These are phyloP conservation scores for Pseudovirgaria hyperparasitica DNA, from an alignment of 2,329 filamentous ascomycete species.

Conservation along the genomic window DNA sequence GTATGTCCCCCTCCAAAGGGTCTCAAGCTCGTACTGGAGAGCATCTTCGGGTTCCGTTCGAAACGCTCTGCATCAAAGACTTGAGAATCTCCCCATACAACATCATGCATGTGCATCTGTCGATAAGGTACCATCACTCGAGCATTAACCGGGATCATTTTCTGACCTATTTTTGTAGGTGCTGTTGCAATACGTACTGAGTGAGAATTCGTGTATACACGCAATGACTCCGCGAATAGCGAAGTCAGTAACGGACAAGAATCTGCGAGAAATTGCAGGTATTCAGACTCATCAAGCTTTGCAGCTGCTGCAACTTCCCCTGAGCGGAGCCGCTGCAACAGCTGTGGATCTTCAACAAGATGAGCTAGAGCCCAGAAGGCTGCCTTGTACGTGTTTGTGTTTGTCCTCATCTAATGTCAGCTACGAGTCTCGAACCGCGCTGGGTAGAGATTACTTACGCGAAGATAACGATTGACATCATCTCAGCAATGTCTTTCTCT, in stretches of 20 bases:
- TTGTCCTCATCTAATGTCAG: constrained; percentile 3
- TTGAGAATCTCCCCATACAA: constrained; percentile 6
- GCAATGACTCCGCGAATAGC: constrained; percentile 6
- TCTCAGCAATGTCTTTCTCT: constrained; percentile 1
- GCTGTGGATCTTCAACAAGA: constrained; percentile 5
- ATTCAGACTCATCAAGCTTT: constrained; percentile 3
- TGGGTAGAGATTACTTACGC: constrained; percentile 2
- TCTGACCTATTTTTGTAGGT: constrained; percentile 5
- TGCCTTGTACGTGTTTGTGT: constrained; percentile 10
- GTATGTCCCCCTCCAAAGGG: constrained; percentile 9
- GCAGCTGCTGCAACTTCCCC: too few relatives aligned
- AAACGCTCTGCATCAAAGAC: constrained; percentile 6
- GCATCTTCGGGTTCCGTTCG: constrained; percentile 6
- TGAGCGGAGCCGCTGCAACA: too few relatives aligned
- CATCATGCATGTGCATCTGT: constrained; percentile 6
- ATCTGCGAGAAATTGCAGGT: constrained; percentile 6
- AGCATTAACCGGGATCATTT: constrained; percentile 7
- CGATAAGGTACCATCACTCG: constrained; percentile 7
- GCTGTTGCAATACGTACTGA: constrained; percentile 5
- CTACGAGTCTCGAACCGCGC: neutral
- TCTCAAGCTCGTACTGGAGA: constrained; percentile 3
- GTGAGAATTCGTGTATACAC: constrained; percentile 6
- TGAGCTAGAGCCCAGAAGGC: constrained; percentile 8
- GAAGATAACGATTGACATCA: constrained; percentile 3
- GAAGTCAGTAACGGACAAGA: constrained; percentile 7